Evolutionary conservation across 208 protist genomes (phyloP).

Genomic region (Acanthamoeba rhysodes): DNA sequence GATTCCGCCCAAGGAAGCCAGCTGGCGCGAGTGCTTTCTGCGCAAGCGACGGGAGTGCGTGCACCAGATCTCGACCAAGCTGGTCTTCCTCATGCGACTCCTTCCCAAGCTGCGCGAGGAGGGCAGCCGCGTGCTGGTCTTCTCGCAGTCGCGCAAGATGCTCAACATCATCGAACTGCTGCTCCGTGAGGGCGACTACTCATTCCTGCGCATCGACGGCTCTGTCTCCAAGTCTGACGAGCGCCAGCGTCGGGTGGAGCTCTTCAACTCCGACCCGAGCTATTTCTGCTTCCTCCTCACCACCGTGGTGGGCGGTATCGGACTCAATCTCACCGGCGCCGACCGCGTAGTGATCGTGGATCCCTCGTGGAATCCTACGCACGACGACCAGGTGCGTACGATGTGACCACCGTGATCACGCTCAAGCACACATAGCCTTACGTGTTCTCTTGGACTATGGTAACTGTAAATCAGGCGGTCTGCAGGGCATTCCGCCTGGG

Average conservation of each 20-base stretch:
- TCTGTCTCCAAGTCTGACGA: conserved; percentile 78
- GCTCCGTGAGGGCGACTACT: conserved; percentile 61
- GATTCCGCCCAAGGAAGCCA: background rate
- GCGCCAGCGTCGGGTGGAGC: conserved; percentile 79
- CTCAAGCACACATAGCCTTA: too few relatives aligned
- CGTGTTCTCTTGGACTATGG: background rate
- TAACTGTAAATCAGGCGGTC: conserved; percentile 15
- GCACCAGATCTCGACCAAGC: conserved; percentile 75
- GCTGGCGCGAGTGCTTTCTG: conserved; percentile 59
- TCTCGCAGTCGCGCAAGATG: conserved; percentile 84
- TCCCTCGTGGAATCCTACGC: conserved; percentile 84
- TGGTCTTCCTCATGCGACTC: conserved; percentile 78
- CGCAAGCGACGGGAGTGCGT: conserved; percentile 14
- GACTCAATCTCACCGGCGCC: conserved; percentile 84
- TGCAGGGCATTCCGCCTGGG: conserved; percentile 84
- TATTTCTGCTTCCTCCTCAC: conserved; percentile 85
- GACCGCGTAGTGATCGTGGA: conserved; percentile 86
- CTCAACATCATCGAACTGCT: conserved; percentile 82
- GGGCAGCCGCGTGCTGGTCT: conserved; percentile 85
- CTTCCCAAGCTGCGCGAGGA: conserved; percentile 77
- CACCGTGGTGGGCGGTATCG: conserved; percentile 85
- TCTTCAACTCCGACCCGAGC: conserved; percentile 78
- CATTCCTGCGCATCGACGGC: conserved; percentile 82
- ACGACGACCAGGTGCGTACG: conserved; percentile 83
- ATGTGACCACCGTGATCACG: too few relatives aligned